Base-by-base conservation (phyloP, 1,284 basidiomycete species). In the Fistulina hepatica region DNA sequence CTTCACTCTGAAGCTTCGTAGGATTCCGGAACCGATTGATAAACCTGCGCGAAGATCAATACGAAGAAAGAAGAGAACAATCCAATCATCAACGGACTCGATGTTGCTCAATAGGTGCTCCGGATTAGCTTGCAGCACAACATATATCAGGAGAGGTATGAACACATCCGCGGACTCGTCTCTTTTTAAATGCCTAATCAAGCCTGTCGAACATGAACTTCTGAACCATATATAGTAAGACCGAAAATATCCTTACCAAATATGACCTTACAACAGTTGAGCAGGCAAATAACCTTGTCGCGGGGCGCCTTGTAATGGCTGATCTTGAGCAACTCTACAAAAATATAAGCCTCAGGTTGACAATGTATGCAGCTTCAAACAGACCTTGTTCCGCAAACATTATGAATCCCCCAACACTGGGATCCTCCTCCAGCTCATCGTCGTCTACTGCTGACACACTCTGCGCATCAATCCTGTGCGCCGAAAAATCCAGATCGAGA, bases 241-340 rank as follows among this genome's bases (percentile, higher is more conserved):
- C 6, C 36, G 26, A 44, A 43, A 39, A 31, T 41, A 40, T 39
- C 55, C 79, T 46, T 50, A 90, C 94, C 94, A 57, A 97, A 98
- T 53, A 98, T 97, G 60, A 98, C 92, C 67, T 98, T 98, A 77
- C 93, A 98, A 61, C 81, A 89, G 55, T 98, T 98, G 34, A 98
- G 65, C 33, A 98, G 85, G 61, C 95, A 98, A 44, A 98, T 98
- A 44, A 97, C 69, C 64, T 98, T 98, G 62, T 98, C 94, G 33
- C 94, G 71, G 8, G 94, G 94, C 15, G 94, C 94, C 58, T 97
- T 97, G 68, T 97, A 98, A 57, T 97, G 91, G 55, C 97, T 97
- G 49, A 98, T 85, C 69, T 97, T 98, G 52, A 91, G 61, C 33
- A 98, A 65, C 59, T 97, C 92, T 89, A 51, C 39, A 34, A 20